Evolutionary conservation across 2,329 filamentous ascomycete genomes (phyloP).

Genomic region (Fusarium poae): DNA sequence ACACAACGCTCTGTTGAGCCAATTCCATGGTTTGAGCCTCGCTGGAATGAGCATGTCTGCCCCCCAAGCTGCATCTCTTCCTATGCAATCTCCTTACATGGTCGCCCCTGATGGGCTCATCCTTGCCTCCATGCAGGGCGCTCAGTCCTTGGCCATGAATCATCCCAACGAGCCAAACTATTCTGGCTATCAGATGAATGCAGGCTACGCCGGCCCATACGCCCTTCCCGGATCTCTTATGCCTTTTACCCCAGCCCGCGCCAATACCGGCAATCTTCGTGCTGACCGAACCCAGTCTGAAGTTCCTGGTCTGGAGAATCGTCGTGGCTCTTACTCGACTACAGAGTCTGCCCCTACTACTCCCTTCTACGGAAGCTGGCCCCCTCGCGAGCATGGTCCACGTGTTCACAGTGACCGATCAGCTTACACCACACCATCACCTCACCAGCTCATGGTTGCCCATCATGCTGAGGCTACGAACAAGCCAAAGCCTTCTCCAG

Average conservation of each 20-base stretch:
- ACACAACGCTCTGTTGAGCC: conserved; percentile 51
- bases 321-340: conserved; percentile 76
- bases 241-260: conserved; percentile 67
- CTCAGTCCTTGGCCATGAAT: conserved; percentile 54
- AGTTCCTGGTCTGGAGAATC: conserved; percentile 73
- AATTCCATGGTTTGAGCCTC: conserved; percentile 57
- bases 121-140: conserved; percentile 54
- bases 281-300: conserved; percentile 64
- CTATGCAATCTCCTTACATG: conserved; percentile 55
- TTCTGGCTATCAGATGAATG: conserved; percentile 51
- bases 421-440: conserved; percentile 75
- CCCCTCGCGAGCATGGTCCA: conserved; percentile 70
- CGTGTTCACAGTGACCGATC: conserved; percentile 72
- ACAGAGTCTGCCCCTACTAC: conserved; percentile 75
- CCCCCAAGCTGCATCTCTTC: conserved; percentile 52
- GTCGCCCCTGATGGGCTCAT: conserved; percentile 57
- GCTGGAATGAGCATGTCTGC: conserved; percentile 52
- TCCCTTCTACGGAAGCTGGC: conserved; percentile 69
- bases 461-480: conserved; percentile 57
- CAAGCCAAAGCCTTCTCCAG: conserved; percentile 58
- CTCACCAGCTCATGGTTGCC: conserved; percentile 66
- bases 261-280: conserved; percentile 60
- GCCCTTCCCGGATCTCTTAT: conserved; percentile 57
- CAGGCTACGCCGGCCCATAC: conserved; percentile 55
- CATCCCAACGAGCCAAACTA: conserved; percentile 54